Evolutionary conservation across 169 alveolate genomes (phyloP), one percentile per base, ranked within the genome.

Genomic region (Cryptosporidium parvum): DNA sequence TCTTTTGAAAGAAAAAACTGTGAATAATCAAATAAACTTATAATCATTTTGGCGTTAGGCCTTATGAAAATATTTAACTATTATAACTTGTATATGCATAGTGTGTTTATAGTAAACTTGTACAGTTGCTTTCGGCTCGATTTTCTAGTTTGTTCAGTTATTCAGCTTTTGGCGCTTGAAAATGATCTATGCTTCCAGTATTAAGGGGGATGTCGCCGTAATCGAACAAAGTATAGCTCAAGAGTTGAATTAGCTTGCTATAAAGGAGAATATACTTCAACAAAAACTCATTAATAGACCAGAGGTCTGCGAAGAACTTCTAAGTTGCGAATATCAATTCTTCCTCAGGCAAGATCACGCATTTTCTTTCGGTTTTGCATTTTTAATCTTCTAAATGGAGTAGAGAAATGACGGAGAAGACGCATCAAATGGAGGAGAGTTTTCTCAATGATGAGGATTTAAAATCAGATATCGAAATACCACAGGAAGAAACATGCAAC

Each of bases 391-490:
- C 67, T 56, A 56, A 37, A 56, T 56, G 67, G 29, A 56, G 35
- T 23, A 56, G 16, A 56, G 37, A 21, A 21, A 56, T 56, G 67
- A 10, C 18, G 6, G 35, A 10, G 23, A 21, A n/a, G 67, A 23
- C 35, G 0, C 12, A 9, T 56, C 16, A 10, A n/a, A 21, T 56
- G 67, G 67, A 56, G 37, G 18, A n/a, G 4, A 1, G 14, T 23
- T 56, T 29, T 56, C 37, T 56, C 12, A 58, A 23, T 29, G 9
- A 21, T 31, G 86, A 73, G 39, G 59, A 53, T 58, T 37, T 51
- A 5, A 37, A 59, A n/a, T 2, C 4, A 26, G 86, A 73, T 16
- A 53, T 45, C 37, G 86, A 73, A 45, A 73, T 73, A 18, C 86
- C 86, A 31, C 52, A 5, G 29, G 86, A 73, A 14, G 72, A 73